Percentiles rank a stretch among this genome's conserved stretches.
phyloP scores from a whole-genome alignment of 805 yeast genomes.

The Candida corydali region DNA sequence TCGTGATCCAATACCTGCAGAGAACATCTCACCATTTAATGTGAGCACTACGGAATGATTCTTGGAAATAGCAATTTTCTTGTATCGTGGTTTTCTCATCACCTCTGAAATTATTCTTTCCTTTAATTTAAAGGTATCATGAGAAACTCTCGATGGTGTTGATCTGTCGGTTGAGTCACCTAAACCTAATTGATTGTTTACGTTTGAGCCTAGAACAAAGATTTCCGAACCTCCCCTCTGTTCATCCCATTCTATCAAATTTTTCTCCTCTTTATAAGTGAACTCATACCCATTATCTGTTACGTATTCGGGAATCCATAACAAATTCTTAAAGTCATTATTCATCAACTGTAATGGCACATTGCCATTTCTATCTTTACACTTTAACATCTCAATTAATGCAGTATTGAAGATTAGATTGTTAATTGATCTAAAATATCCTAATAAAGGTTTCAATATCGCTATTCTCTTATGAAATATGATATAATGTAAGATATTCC shows the following conservation, averaged over 20 bases:
- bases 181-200: constrained; percentile 60
- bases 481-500: constrained; percentile 77
- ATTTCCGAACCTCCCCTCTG: constrained; percentile 54
- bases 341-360: constrained; percentile 70
- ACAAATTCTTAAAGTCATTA: constrained; percentile 40
- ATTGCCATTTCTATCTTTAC: constrained; percentile 65
- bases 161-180: constrained; percentile 52
- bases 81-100: constrained; percentile 39
- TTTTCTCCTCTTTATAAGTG: constrained; percentile 12
- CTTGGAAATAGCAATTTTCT: constrained; percentile 51
- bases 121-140: constrained; percentile 17
- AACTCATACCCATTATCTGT: constrained; percentile 30
- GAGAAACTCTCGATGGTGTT: constrained; percentile 38
- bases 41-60: constrained; percentile 64
- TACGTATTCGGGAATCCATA: constrained; percentile 41
- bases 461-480: constrained; percentile 52
- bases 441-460: constrained; percentile 43
- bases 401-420: constrained; percentile 5
- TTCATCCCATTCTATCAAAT: constrained; percentile 25
- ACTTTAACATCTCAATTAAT: constrained; percentile 26
- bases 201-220: constrained; percentile 59
- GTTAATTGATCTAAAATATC: constrained; percentile 15
- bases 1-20: constrained; percentile 65
- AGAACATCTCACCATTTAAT: constrained; percentile 47
- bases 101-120: constrained; percentile 11